Conservation (phyloP, 2,329 filamentous ascomycete genomes). For the Triangularia verruculosa region DNA sequence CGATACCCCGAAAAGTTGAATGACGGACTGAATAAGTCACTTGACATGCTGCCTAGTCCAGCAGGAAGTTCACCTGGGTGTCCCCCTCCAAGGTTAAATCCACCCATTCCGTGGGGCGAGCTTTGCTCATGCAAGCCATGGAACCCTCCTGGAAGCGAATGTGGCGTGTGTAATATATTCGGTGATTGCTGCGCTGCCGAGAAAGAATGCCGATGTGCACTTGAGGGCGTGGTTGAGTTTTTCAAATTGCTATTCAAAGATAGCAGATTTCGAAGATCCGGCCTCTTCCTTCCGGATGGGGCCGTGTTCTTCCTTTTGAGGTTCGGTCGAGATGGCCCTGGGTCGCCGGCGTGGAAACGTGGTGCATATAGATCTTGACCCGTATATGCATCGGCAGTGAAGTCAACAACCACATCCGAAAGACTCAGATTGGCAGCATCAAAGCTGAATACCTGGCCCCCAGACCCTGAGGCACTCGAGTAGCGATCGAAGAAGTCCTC, state of each 20-base stretch:
- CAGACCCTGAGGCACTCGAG: conserved; percentile 51
- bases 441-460: conserved; percentile 60
- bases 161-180: conserved; percentile 39
- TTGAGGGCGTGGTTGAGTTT: conserved; percentile 30
- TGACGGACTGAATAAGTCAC: conserved; percentile 41
- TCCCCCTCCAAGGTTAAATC: conserved; percentile 35
- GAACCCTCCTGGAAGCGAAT: conserved; percentile 35
- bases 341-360: conserved; percentile 32
- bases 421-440: conserved; percentile 74
- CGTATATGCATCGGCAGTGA: conserved; percentile 53
- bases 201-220: conserved; percentile 40
- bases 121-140: conserved; percentile 34
- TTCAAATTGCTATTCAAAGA: conserved; percentile 35
- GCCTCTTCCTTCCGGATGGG: conserved; percentile 38
- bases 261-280: conserved; percentile 38
- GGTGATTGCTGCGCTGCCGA: conserved; percentile 38
- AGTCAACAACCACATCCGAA: conserved; percentile 62
- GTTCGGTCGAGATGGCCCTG: conserved; percentile 35
- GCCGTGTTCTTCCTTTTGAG: conserved; percentile 51
- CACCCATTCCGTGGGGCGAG: conserved; percentile 35
- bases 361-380: conserved; percentile 48
- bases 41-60: conserved; percentile 33
- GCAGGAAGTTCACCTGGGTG: conserved; percentile 11
- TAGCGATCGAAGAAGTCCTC: conserved; percentile 89
- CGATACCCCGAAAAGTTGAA: conserved; percentile 38